Evolutionary conservation across 1,139 yeast genomes (phyloP), one percentile per base, ranked within the genome.

Genomic region (Geotrichum histeridarum): DNA sequence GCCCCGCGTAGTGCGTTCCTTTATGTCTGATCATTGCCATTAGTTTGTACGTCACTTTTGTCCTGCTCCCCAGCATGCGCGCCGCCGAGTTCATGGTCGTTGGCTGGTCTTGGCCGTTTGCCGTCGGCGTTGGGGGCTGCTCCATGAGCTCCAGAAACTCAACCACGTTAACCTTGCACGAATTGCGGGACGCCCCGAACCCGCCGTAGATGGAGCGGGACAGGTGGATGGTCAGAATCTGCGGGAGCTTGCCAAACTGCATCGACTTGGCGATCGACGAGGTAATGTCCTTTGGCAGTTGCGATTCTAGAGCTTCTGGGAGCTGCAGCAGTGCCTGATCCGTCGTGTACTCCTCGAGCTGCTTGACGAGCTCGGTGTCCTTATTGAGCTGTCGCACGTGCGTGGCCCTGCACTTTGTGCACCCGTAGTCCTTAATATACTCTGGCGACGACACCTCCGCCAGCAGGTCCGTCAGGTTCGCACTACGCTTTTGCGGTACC

Each of bases 1-100:
- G 99, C 0, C 98, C 99, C 48, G 84, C 82, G 17, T 85, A 79
- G 69, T 93, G 98, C 0, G 94, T 83, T 0, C 98, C 99, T 52
- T 83, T 81, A 66, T 93, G 99, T 58, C 89, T 78, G 27, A 93
- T 82, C 61, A 89, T 74, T 0, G 96, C 87, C 60, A 78, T 79
- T 39, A 93, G 74, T 57, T 74, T 74, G 67, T 88, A 90, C 46
- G 31, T 64, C 64, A 54, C 65, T 62, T 33, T 60, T 52, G 9
- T 60, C 60, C 41, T 18, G 32, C 18, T 36, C 6, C 45, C 47
- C 38, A 53, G 33, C 27, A 55, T 27, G 7, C 43, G 33, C 4
- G 48, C 54, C 12, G 48, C 42, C n/a, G 42, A 36, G 33, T 67
- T 66, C 55, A 71, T 65, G 50, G 70, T n/a, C n/a, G n/a, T n/a